phyloP scores from a whole-genome alignment of 106 monocot genomes.

The Hemerocallis citrina region DNA sequence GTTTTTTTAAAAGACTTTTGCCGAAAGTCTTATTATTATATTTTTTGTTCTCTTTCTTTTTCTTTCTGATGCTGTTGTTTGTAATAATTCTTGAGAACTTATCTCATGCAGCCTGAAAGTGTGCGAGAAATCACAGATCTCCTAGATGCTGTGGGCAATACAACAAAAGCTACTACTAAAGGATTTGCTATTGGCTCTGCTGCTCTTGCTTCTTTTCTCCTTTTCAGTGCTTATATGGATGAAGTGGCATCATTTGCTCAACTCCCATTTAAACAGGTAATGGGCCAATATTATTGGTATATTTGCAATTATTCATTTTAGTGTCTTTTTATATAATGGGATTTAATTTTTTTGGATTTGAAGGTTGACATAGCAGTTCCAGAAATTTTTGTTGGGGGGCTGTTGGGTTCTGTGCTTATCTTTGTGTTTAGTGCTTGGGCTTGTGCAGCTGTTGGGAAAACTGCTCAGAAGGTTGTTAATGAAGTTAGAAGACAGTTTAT shows the following conservation, averaged over 20 bases:
- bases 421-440: slow-evolving; percentile 98
- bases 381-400: slow-evolving; percentile 92
- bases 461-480: slow-evolving; percentile 97
- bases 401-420: slow-evolving; percentile 98
- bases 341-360: slow-evolving; percentile 9
- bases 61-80: too few species aligned
- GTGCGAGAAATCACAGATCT: slow-evolving; percentile 93
- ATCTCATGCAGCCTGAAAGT: slow-evolving; percentile 77
- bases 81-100: background rate
- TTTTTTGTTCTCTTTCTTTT: too few species aligned
- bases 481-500: slow-evolving; percentile 96
- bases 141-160: slow-evolving; percentile 97
- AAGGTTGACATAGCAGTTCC: slow-evolving; percentile 99
- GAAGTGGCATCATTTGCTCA: slow-evolving; percentile 88
- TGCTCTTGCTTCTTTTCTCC: slow-evolving; percentile 95
- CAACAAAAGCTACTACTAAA: slow-evolving; percentile 98
- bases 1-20: too few species aligned
- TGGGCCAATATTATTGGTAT: background rate
- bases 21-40: too few species aligned
- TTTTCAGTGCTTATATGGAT: slow-evolving; percentile 99
- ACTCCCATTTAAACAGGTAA: slow-evolving; percentile 73
- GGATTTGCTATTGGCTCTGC: slow-evolving; percentile 99
- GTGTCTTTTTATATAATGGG: background rate
- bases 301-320: background rate
- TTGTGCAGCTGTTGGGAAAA: slow-evolving; percentile 89